These are phyloP conservation scores for Anisodus acutangulus DNA, from an alignment of 257 asterid species.

Conservation along the genomic window DNA sequence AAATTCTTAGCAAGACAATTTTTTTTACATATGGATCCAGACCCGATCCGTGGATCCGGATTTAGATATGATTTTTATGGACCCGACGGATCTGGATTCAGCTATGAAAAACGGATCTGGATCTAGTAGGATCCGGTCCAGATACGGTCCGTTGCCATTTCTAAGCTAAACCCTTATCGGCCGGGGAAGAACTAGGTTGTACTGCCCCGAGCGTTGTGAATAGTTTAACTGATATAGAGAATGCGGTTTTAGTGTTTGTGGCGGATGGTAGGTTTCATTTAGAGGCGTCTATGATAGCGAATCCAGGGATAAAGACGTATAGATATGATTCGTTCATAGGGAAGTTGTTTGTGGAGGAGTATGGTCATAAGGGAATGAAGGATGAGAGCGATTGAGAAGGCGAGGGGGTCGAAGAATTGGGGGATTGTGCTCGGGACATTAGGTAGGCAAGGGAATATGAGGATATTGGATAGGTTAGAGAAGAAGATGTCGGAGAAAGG, in stretches of 20 bases:
- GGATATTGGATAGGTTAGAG: slow-evolving; percentile 76
- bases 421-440: slow-evolving; percentile 88
- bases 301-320: slow-evolving; percentile 70
- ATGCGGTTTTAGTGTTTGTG: slow-evolving; percentile 70
- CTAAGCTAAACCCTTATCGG: slow-evolving; percentile 92
- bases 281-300: slow-evolving; percentile 98
- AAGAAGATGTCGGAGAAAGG: slow-evolving; percentile 80
- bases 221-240: slow-evolving; percentile 37
- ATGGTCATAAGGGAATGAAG: slow-evolving; percentile 89
- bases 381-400: slow-evolving; percentile 81
- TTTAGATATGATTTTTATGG: no score
- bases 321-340: slow-evolving; percentile 86
- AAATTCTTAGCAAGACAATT: no score
- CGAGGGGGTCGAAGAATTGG: slow-evolving; percentile 64
- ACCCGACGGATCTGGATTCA: no score
- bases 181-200: slow-evolving; percentile 95
- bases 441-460: slow-evolving; percentile 91
- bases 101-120: no score
- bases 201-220: slow-evolving; percentile 78
- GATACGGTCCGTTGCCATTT: no score
- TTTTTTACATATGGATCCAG: no score
- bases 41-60: no score
- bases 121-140: no score
- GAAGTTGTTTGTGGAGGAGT: slow-evolving; percentile 89
- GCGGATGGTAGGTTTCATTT: slow-evolving; percentile 97